Evolutionary conservation across 2,329 filamentous ascomycete species (phyloP).

Genomic region (Ophiostoma angusticollis): DNA sequence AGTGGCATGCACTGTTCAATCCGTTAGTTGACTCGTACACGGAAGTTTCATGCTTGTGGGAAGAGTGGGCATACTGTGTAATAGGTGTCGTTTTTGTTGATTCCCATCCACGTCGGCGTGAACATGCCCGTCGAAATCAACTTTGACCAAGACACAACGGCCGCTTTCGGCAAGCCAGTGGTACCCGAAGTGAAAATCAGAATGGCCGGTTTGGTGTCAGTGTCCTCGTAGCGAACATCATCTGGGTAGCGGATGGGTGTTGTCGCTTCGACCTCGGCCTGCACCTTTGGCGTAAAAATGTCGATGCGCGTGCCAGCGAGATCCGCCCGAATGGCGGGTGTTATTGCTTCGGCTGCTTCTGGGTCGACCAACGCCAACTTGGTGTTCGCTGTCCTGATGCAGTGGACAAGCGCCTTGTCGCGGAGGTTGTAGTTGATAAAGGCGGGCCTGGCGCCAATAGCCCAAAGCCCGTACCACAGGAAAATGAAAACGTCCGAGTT

Average conservation of each 20-base stretch:
- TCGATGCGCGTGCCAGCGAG: constrained; percentile 43
- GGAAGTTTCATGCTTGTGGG: neutral
- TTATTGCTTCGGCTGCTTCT: constrained; percentile 40
- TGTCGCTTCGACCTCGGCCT: constrained; percentile 39
- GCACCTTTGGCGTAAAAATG: constrained; percentile 45
- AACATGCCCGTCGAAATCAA: constrained; percentile 40
- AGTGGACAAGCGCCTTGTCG: constrained; percentile 60
- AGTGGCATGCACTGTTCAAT: constrained; percentile 62
- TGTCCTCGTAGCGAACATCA: constrained; percentile 36
- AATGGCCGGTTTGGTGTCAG: constrained; percentile 46
- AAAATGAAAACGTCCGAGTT: constrained; percentile 72
- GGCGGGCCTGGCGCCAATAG: constrained; percentile 68
- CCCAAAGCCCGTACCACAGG: constrained; percentile 66
- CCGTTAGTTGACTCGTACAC: neutral
- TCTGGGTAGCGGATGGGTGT: constrained; percentile 46
- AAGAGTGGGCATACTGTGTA: constrained; percentile 49
- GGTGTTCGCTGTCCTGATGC: constrained; percentile 54
- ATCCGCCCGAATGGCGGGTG: constrained; percentile 41
- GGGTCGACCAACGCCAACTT: constrained; percentile 58
- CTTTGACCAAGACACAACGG: constrained; percentile 63
- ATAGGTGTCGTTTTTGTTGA: constrained; percentile 53
- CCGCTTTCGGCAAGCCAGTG: constrained; percentile 71
- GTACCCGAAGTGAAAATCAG: constrained; percentile 82
- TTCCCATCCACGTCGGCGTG: constrained; percentile 39
- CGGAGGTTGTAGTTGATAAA: constrained; percentile 81